A percentile compares a stretch with the other conserved stretches of the same genome.
These are phyloP conservation scores for Wickerhamia fluorescens DNA, from an alignment of 805 yeast genomes.

Conservation along the genomic window DNA sequence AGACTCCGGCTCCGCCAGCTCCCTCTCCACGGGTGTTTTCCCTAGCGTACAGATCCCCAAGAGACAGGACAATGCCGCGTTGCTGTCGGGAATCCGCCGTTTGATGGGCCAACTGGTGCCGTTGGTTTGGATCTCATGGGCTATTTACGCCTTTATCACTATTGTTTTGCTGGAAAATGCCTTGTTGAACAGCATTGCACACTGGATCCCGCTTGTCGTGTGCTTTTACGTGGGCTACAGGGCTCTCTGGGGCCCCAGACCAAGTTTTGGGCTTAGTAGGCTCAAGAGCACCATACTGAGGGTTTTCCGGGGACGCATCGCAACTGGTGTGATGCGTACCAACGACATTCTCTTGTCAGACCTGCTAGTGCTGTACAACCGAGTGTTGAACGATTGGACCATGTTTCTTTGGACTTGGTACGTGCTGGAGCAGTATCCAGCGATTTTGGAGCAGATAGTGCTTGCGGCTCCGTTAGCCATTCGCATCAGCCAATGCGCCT, in stretches of 20 bases:
- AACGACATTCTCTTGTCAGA: conserved; percentile 83
- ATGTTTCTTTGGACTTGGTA: conserved; percentile 43
- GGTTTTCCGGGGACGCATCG: conserved; percentile 52
- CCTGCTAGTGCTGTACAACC: conserved; percentile 73
- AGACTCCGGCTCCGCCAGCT: conserved; percentile 11
- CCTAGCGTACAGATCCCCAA: conserved; percentile 23
- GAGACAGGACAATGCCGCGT: conserved; percentile 19
- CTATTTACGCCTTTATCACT: conserved; percentile 7
- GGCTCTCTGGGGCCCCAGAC: no score
- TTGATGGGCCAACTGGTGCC: conserved; percentile 19
- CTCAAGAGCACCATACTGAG: conserved; percentile 45
- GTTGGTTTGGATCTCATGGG: conserved; percentile 13
- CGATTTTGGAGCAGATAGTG: conserved; percentile 22
- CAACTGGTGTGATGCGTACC: conserved; percentile 48
- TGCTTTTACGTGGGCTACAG: conserved; percentile 9
- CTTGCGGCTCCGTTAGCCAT: conserved; percentile 59
- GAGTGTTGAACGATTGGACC: conserved; percentile 65
- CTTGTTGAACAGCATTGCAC: conserved; percentile 2
- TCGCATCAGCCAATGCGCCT: conserved; percentile 81
- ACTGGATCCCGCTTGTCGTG: conserved; percentile 26
- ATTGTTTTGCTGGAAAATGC: background rate
- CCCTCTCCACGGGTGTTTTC: conserved; percentile 23
- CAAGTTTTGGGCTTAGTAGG: no score
- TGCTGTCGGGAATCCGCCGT: conserved; percentile 25
- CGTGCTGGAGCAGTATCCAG: conserved; percentile 27